Percentiles rank a stretch among this genome's conserved stretches.
Conservation (phyloP, 805 yeast genomes). For the Millerozyma acaciae region DNA sequence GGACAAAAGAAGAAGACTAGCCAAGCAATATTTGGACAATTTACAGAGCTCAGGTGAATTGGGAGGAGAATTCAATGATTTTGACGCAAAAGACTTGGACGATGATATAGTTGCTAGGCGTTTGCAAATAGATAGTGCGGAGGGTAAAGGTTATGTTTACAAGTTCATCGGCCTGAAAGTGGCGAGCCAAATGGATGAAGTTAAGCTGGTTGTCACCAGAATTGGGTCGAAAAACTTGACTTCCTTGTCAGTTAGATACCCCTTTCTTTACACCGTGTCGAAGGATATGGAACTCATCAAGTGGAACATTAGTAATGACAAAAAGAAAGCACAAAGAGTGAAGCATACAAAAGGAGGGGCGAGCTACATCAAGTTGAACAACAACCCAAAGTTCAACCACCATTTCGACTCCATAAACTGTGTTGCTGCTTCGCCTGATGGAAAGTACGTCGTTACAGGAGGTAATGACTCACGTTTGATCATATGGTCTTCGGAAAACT, state of each 20-base stretch:
- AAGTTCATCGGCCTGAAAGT: conserved; percentile 57
- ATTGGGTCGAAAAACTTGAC: conserved; percentile 62
- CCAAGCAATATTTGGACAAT: conserved; percentile 85
- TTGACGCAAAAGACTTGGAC: conserved; percentile 87
- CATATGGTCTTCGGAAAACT: conserved; percentile 80
- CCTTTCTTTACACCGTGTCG: conserved; percentile 71
- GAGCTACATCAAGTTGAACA: conserved; percentile 37
- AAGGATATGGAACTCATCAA: conserved; percentile 78
- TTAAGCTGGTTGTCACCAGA: conserved; percentile 44
- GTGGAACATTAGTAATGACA: conserved; percentile 56
- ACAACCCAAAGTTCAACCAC: conserved; percentile 58
- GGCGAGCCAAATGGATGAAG: conserved; percentile 35
- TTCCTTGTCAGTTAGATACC: conserved; percentile 50
- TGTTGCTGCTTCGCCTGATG: conserved; percentile 83
- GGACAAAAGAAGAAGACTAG: conserved; percentile 89
- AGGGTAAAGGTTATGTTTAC: conserved; percentile 79
- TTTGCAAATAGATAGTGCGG: conserved; percentile 84
- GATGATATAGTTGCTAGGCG: conserved; percentile 79
- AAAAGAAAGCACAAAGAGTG: conserved; percentile 60
- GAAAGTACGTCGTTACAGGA: conserved; percentile 86
- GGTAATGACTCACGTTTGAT: conserved; percentile 78
- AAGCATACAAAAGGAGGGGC: conserved; percentile 64
- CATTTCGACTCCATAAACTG: conserved; percentile 75
- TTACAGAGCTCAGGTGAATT: conserved; percentile 51
- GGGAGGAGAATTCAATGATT: conserved; percentile 39